Evolutionary conservation across 192 early-diverging fungal genomes (phyloP).

Genomic region (Coemansia sp.): DNA sequence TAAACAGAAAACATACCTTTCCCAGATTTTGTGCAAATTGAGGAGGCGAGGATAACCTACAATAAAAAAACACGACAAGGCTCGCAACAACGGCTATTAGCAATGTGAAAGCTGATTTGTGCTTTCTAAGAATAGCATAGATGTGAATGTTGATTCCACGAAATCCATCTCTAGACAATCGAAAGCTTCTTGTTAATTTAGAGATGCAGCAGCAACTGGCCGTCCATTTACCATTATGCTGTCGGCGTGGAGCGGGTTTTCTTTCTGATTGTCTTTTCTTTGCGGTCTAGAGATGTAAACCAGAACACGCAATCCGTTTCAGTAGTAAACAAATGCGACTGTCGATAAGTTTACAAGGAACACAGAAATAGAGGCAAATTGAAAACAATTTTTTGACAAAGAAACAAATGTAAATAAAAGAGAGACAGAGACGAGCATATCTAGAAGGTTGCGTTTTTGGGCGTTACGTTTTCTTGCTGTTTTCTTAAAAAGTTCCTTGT

Average conservation of each 20-base stretch:
- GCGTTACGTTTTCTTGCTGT: background rate
- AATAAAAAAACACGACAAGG: constrained; percentile 3
- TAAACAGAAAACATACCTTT: constrained; percentile 66
- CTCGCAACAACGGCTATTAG: background rate
- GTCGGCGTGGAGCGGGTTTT: background rate
- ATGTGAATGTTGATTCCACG: too few relatives aligned
- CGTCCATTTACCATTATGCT: background rate
- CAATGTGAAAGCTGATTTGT: background rate
- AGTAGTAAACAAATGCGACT: background rate
- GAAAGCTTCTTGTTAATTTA: too few relatives aligned
- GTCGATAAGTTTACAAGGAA: too few relatives aligned
- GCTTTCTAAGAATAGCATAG: background rate
- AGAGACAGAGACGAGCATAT: too few relatives aligned
- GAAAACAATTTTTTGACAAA: background rate
- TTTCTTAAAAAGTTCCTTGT: too few relatives aligned
- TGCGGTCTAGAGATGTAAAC: background rate
- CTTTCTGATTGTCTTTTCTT: background rate
- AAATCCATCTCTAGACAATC: too few relatives aligned
- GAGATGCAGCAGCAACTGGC: background rate
- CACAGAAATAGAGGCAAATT: background rate
- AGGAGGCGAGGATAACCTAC: constrained; percentile 89
- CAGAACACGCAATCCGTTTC: background rate
- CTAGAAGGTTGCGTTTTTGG: too few relatives aligned
- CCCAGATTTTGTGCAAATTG: constrained; percentile 89
- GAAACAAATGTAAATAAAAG: background rate